Evolutionary conservation across 106 monocot genomes (phyloP).

Genomic region (Apostasia ramifera): DNA sequence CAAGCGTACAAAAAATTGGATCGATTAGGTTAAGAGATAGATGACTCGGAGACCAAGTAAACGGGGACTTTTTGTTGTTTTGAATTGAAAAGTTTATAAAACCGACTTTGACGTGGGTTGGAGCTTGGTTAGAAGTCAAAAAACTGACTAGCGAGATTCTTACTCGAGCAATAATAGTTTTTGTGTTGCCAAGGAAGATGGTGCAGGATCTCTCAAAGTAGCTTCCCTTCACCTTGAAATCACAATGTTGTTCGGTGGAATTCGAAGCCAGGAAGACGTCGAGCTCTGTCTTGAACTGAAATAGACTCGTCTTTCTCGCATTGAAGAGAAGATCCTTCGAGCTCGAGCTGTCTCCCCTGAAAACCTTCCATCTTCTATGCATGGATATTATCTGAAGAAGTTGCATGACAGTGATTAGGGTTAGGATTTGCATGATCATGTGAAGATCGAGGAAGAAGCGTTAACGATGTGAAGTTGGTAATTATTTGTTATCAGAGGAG

Average conservation of each 20-base stretch:
- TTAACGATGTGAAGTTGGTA: too few species aligned
- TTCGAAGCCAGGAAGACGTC: constrained; percentile 42
- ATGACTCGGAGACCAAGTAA: too few species aligned
- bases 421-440: too few species aligned
- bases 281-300: constrained; percentile 24
- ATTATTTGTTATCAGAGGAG: too few species aligned
- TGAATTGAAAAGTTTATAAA: too few species aligned
- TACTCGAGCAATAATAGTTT: constrained; percentile 30
- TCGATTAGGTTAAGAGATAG: too few species aligned
- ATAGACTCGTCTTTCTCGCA: constrained; percentile 15
- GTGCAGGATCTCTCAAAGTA: constrained; percentile 34
- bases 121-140: too few species aligned
- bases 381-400: constrained; percentile 4
- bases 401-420: too few species aligned
- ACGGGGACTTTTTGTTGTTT: too few species aligned
- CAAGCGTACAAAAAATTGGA: too few species aligned
- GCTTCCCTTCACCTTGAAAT: constrained; percentile 56
- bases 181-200: constrained; percentile 28
- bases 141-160: not conserved
- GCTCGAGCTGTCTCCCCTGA: constrained; percentile 33
- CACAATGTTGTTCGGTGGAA: constrained; percentile 16
- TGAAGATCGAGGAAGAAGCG: too few species aligned
- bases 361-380: constrained; percentile 36
- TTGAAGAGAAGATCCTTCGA: constrained; percentile 27
- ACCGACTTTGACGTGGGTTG: too few species aligned